phyloP scores from a whole-genome alignment of 352 stramenopile genomes.

The Pythium aquatile region DNA sequence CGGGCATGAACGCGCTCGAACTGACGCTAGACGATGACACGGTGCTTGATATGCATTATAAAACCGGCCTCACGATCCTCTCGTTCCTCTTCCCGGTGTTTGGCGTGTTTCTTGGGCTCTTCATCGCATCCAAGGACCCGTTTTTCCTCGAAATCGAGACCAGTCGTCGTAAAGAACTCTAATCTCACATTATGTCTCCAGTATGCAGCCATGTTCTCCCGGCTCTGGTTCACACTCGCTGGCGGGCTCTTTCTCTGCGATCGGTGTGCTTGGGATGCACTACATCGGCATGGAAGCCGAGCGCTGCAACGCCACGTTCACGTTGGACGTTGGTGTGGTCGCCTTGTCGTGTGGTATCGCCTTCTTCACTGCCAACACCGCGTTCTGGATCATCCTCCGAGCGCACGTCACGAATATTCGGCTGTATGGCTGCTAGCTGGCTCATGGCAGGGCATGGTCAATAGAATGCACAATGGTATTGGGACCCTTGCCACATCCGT shows the following conservation, averaged over 20 bases:
- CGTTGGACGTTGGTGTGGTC: slow-evolving; percentile 39
- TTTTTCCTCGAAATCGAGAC: slow-evolving; percentile 21
- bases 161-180: slow-evolving; percentile 6
- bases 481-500: no score
- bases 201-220: slow-evolving; percentile 24
- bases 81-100: slow-evolving; percentile 49
- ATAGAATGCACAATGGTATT: no score
- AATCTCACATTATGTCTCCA: background rate
- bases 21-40: slow-evolving; percentile 38
- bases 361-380: slow-evolving; percentile 54
- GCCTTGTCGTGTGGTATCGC: slow-evolving; percentile 50
- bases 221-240: slow-evolving; percentile 41
- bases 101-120: slow-evolving; percentile 45
- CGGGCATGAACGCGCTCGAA: slow-evolving; percentile 56
- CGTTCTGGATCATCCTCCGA: slow-evolving; percentile 75
- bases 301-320: slow-evolving; percentile 46
- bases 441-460: no score
- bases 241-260: slow-evolving; percentile 46
- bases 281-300: slow-evolving; percentile 70
- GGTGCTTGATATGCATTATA: slow-evolving; percentile 43
- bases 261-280: slow-evolving; percentile 71
- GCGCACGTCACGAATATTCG: slow-evolving; percentile 5
- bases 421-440: no score
- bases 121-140: slow-evolving; percentile 11
- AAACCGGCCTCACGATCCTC: slow-evolving; percentile 46